A percentile compares a stretch with the other conserved stretches of the same genome.
These are phyloP conservation scores for Pseudonitzschia pungens DNA, from an alignment of 108 stramenopile genomes.

Conservation along the genomic window DNA sequence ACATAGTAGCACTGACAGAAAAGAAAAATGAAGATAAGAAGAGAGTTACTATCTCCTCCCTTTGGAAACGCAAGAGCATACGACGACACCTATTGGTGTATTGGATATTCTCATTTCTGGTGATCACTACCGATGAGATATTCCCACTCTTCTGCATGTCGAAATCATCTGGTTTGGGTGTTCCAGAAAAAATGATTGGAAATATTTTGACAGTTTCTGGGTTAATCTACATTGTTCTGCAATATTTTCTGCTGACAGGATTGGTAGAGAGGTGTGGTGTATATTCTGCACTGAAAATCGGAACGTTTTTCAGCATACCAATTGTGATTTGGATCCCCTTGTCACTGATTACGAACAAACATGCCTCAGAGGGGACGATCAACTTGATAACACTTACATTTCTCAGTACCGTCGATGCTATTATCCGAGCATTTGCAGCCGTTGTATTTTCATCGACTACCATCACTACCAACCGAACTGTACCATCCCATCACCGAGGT, in stretches of 20 bases:
- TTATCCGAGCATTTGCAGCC: conserved; percentile 20
- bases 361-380: conserved; percentile 19
- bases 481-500: conserved; percentile 52
- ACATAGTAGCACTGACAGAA: background rate
- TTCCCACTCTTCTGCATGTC: conserved; percentile 78
- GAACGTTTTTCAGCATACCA: conserved; percentile 27
- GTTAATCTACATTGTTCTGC: conserved; percentile 47
- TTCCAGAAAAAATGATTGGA: conserved; percentile 66
- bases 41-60: background rate
- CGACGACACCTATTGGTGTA: conserved; percentile 51
- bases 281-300: conserved; percentile 42
- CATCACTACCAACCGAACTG: conserved; percentile 60
- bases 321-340: conserved; percentile 22
- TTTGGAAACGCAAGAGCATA: conserved; percentile 29
- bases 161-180: conserved; percentile 48
- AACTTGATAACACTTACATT: background rate
- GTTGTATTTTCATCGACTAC: conserved; percentile 58
- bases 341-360: conserved; percentile 30
- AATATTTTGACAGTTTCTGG: conserved; percentile 56
- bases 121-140: conserved; percentile 52
- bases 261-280: conserved; percentile 49
- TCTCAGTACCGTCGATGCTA: conserved; percentile 31
- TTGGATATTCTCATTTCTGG: conserved; percentile 60
- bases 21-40: background rate
- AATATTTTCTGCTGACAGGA: conserved; percentile 48